A percentile compares a stretch with the other conserved stretches of the same genome.
Conservation (phyloP, 768 basidiomycete species). For the Agrocybe chaxingu region DNA sequence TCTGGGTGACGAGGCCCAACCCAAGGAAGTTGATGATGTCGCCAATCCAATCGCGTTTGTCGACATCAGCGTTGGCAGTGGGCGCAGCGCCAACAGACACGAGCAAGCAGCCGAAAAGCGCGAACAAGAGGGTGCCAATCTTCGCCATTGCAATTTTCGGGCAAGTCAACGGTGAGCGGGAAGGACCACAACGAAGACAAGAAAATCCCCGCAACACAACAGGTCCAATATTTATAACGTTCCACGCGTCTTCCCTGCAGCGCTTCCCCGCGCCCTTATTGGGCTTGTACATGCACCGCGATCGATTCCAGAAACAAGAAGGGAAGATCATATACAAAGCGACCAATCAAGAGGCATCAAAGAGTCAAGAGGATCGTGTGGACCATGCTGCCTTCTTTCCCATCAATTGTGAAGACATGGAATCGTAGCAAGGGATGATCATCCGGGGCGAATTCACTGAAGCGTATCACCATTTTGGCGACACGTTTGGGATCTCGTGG, state of each 20-base stretch:
- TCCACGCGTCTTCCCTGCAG: not conserved
- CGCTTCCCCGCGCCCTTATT: too few species aligned
- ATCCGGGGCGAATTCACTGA: not conserved
- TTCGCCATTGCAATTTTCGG: conserved; percentile 5
- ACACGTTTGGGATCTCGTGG: not conserved
- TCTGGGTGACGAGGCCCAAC: conserved; percentile 32
- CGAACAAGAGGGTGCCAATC: conserved; percentile 17
- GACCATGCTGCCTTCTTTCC: not conserved
- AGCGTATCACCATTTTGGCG: too few species aligned
- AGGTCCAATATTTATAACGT: conserved; percentile 5
- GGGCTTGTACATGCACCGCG: too few species aligned
- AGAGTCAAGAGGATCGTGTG: not conserved
- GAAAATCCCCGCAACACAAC: not conserved
- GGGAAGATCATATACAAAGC: too few species aligned
- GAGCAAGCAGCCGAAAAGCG: conserved; percentile 22
- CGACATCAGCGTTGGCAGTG: conserved; percentile 12
- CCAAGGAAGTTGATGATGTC: conserved; percentile 35
- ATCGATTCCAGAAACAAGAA: too few species aligned
- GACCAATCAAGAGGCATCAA: not conserved
- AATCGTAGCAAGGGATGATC: not conserved
- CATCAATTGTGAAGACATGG: not conserved
- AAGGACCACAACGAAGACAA: not conserved
- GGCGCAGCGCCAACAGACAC: conserved; percentile 20
- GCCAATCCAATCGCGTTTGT: conserved; percentile 23
- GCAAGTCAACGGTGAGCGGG: not conserved